Conservation (phyloP, 805 yeast species). For the Wickerhamiella shivajii region DNA sequence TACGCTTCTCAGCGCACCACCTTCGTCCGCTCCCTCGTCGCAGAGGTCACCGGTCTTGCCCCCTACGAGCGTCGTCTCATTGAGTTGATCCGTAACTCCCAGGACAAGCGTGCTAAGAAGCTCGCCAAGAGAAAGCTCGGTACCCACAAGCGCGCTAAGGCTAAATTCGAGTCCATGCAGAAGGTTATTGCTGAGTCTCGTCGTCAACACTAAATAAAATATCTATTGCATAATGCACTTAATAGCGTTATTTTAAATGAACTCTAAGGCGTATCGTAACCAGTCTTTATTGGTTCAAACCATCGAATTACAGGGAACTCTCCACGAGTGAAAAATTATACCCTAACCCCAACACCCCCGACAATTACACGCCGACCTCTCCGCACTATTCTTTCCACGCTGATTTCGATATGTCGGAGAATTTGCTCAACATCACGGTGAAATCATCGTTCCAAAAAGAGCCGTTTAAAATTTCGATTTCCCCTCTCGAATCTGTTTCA, state of each 20-base stretch:
- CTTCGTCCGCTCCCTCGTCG: conserved; percentile 88
- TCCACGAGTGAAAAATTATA: no score
- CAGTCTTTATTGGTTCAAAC: no score
- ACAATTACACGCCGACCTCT: no score
- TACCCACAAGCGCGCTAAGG: conserved; percentile 98
- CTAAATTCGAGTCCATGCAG: conserved; percentile 98
- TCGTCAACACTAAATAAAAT: conserved; percentile 20
- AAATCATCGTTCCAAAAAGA: conserved; percentile 16
- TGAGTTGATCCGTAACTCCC: conserved; percentile 98
- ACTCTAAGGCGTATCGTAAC: no score
- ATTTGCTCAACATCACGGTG: conserved; percentile 13
- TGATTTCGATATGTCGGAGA: no score
- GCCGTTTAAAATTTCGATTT: conserved; percentile 16
- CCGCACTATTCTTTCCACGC: no score
- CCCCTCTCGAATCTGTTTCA: conserved; percentile 33
- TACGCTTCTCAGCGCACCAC: conserved; percentile 87
- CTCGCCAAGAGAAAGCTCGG: conserved; percentile 99
- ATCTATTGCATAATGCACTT: conserved; percentile 6
- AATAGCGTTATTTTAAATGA: neutral
- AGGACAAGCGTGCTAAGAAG: conserved; percentile 99
- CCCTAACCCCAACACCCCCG: no score
- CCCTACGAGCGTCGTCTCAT: conserved; percentile 99
- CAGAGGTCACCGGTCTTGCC: conserved; percentile 97
- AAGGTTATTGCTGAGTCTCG: conserved; percentile 91
- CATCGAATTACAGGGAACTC: no score